Conservation (phyloP, 345 rosid genomes). For the Sapria himalayana region DNA sequence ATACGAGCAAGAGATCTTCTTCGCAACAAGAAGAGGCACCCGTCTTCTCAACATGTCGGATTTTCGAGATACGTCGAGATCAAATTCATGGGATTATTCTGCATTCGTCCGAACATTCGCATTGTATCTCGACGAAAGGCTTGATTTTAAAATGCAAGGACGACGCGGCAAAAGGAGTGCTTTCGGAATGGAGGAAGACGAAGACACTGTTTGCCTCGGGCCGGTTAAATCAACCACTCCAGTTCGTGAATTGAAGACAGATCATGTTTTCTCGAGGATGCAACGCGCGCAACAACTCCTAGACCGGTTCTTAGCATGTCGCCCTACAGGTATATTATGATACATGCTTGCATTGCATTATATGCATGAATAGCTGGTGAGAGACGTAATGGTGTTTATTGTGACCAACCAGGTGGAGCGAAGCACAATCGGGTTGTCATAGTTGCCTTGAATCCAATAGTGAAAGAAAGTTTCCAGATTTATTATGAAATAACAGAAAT, state of each 20-base stretch:
- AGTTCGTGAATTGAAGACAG: conserved; percentile 36
- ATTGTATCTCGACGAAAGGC: conserved; percentile 50
- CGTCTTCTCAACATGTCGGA: conserved; percentile 69
- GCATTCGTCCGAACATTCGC: conserved; percentile 74
- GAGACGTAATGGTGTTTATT: background rate
- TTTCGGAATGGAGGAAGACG: conserved; percentile 25
- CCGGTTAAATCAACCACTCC: conserved; percentile 27
- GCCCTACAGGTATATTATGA: conserved; percentile 69
- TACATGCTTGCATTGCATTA: too few species aligned
- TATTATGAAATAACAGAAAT: conserved; percentile 51
- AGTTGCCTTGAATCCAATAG: conserved; percentile 47
- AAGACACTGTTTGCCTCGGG: conserved; percentile 11
- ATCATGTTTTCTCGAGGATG: conserved; percentile 29
- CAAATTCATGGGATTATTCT: conserved; percentile 62
- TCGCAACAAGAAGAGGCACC: conserved; percentile 70
- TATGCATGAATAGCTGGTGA: too few species aligned
- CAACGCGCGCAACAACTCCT: conserved; percentile 65
- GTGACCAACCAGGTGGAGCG: conserved; percentile 38
- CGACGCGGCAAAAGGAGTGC: conserved; percentile 32
- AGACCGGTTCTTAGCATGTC: conserved; percentile 66
- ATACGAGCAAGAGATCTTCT: conserved; percentile 75
- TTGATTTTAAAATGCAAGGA: conserved; percentile 51
- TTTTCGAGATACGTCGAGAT: conserved; percentile 35
- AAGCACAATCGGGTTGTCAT: conserved; percentile 45
- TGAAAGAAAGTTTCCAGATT: conserved; percentile 62